Evolutionary conservation across 345 rosid genomes (phyloP), one percentile per base, ranked within the genome.

Genomic region (Euphorbia lathyris): DNA sequence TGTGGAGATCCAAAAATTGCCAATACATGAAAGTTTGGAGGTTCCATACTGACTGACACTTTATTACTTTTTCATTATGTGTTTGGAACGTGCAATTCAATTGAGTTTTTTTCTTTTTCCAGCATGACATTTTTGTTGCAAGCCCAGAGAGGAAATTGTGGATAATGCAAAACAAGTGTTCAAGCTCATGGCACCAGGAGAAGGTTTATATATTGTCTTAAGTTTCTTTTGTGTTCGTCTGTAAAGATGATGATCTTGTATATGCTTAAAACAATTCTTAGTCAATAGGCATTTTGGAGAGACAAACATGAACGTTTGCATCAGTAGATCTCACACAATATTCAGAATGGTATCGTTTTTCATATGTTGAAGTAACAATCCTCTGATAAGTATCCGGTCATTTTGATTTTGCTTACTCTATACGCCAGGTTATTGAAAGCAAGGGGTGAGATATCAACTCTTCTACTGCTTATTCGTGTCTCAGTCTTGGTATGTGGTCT

Each of bases 311-410:
- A 92, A 92, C 74, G 87, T 83, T 71, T 87, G 92, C 25, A 95
- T 97, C 81, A 92, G 99, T 79, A 92, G 97, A 74, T 95, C 99
- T 26, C 99, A 95, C 84, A 90, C 97, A 10, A 90, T 95, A 76
- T 92, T 95, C 70, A 86, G 97, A 86, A 95, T 88, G 99, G 99
- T 95, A 87, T 12, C 71, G 14, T 55, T 65, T 4, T 58, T 30
- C 3, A 53, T 58, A 5, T 60, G 10, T 29, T 65, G 7, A 19
- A 4, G 40, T 27, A 17, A 32, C 32, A n/a, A 25, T 72, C 23
- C 22, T 67, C 20, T 20, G 34, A 38, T 58, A 59, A 47, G 66
- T 6, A 43, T 63, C 59, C 14, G 32, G 40, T 52, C 13, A 40
- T 62, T 27, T 27, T 60, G 25, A 66, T 60, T 4, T 13, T 36